Evolutionary conservation across 805 yeast genomes (phyloP).

Genomic region (Sugiyamaella qingdaonensis): DNA sequence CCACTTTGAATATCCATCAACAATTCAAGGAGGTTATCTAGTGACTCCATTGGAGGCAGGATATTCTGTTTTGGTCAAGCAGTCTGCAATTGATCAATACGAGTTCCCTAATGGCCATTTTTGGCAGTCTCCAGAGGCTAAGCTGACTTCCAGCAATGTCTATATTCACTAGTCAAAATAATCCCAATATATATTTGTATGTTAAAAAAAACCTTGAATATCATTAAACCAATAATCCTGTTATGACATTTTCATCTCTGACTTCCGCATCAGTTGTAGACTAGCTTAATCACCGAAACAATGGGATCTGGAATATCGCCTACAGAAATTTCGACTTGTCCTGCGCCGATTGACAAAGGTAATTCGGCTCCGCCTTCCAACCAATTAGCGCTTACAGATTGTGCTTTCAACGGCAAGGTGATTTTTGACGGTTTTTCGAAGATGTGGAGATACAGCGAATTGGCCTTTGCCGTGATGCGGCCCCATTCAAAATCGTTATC

Average conservation of each 20-base stretch:
- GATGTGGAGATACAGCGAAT: constrained; percentile 2
- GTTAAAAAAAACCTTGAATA: no score
- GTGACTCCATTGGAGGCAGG: constrained; percentile 33
- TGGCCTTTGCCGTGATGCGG: constrained; percentile 1
- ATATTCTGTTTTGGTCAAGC: constrained; percentile 30
- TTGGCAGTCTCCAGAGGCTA: constrained; percentile 28
- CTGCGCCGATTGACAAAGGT: not conserved
- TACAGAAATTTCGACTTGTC: not conserved
- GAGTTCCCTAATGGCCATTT: constrained; percentile 32
- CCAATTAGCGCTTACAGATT: not conserved
- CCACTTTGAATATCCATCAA: constrained; percentile 28
- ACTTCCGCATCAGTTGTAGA: not conserved
- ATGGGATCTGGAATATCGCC: constrained; percentile 3
- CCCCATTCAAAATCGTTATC: constrained; percentile 10
- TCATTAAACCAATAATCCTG: no score
- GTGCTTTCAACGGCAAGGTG: not conserved
- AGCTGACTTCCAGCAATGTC: constrained; percentile 4
- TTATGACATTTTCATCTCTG: no score
- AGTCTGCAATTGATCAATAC: constrained; percentile 25
- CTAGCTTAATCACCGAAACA: constrained; percentile 2
- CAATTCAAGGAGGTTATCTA: constrained; percentile 28
- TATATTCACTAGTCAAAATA: not conserved
- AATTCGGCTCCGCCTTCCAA: not conserved
- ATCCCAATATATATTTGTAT: no score
- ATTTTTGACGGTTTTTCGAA: constrained; percentile 3